Evolutionary conservation across 2,329 filamentous ascomycete species (phyloP), one percentile per base, ranked within the genome.

Genomic region (Penicillium sp.): DNA sequence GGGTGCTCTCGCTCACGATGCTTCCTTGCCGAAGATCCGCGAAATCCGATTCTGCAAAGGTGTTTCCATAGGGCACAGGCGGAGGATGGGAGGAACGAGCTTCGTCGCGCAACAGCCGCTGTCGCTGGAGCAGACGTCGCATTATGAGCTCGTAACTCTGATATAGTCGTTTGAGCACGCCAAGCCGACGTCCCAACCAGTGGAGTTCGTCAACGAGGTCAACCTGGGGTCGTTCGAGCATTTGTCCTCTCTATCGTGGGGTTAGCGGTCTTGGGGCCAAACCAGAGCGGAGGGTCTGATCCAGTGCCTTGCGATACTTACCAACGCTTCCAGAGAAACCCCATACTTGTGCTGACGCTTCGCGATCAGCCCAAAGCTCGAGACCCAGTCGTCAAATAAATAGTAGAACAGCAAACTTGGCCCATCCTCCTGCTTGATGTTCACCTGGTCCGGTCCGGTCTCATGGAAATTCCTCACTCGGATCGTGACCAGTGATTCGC

Each of bases 331-430:
- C 22, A 89, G 76, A 54, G 73, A 68, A 19, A 75, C 72, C 4
- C 79, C 79, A 53, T 83, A 83, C 52, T 78, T 78, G 62, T 82
- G 80, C 61, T 87, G 84, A 56, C 83, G 80, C 25, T 83, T 81
- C 3, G 85, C 83, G 51, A 89, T 82, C 11, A 89, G 78, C 38
- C 81, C 82, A 70, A 87, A 88, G 55, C 83, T 87, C 11, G 85
- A 85, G 54, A 84, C 81, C 86, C 86, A 89, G 70, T 89, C 87
- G 69, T 89, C 87, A 67, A 89, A 89, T 2, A 89, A 79, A 71
- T 88, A 89, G 69, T 88, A 89, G 70, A 89, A 87, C 2, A 89
- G 76, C n/a, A 89, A 68, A 35, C 85, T 86, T 0, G 86, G 83
- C 0, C 83, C 82, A 63, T 88, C 85, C 2, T 82, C 73, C 46